phyloP scores from a whole-genome alignment of 495 filamentous ascomycete species.

The Penicillium cataractarum region DNA sequence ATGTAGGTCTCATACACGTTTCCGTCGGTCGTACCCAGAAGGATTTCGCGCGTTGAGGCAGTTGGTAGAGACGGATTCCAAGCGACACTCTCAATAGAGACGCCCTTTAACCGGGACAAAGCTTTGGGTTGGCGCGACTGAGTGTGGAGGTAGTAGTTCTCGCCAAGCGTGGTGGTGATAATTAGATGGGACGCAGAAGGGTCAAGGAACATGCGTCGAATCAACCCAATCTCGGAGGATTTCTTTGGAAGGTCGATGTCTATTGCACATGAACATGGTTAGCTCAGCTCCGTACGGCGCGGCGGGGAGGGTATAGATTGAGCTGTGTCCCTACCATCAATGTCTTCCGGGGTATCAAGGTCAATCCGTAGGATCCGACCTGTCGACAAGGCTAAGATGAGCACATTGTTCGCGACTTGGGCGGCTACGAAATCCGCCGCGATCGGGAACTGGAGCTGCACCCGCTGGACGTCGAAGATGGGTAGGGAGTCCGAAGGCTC shows the following conservation, averaged over 20 bases:
- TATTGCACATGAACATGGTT: constrained; percentile 36
- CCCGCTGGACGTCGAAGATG: constrained; percentile 90
- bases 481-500: constrained; percentile 69
- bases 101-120: constrained; percentile 80
- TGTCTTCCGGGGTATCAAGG: constrained; percentile 88
- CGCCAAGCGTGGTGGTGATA: constrained; percentile 85
- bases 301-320: constrained; percentile 10
- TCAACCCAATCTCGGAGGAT: constrained; percentile 83
- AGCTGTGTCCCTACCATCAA: constrained; percentile 68
- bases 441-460: constrained; percentile 88
- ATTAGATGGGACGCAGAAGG: constrained; percentile 94
- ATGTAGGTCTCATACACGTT: constrained; percentile 96
- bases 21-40: constrained; percentile 88
- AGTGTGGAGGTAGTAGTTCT: constrained; percentile 97
- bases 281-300: constrained; percentile 16
- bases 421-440: constrained; percentile 94
- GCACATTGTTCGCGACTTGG: constrained; percentile 95
- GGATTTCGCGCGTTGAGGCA: constrained; percentile 91
- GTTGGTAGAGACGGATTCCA: constrained; percentile 99
- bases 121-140: constrained; percentile 86
- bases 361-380: constrained; percentile 92
- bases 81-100: constrained; percentile 83
- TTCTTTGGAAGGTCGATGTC: constrained; percentile 98
- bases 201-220: constrained; percentile 94
- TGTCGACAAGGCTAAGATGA: constrained; percentile 86